Evolutionary conservation across 768 basidiomycete species (phyloP).

Genomic region (Kwoniella heveanensis): DNA sequence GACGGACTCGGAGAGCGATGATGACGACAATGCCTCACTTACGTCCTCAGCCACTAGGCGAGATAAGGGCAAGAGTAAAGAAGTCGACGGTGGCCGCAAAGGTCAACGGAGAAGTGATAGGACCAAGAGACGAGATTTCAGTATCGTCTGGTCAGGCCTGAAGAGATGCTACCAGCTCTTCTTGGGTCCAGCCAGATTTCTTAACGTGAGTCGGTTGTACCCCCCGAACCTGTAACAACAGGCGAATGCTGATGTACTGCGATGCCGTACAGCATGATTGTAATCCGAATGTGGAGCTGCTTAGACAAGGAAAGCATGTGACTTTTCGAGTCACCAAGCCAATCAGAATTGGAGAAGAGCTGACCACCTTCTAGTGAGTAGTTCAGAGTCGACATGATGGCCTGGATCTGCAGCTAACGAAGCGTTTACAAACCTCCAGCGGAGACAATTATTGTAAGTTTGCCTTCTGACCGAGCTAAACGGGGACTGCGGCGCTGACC

Average conservation of each 20-base stretch:
- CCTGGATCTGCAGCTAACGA: constrained; percentile 7
- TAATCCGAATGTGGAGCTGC: constrained; percentile 51
- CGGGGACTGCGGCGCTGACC: background rate
- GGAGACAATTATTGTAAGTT: constrained; percentile 45
- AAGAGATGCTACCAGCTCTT: constrained; percentile 51
- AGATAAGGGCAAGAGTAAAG: constrained; percentile 28
- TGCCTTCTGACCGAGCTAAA: background rate
- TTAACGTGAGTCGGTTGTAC: constrained; percentile 45
- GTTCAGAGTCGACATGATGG: background rate
- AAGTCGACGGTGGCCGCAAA: constrained; percentile 13
- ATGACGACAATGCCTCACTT: constrained; percentile 18
- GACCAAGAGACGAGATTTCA: constrained; percentile 49
- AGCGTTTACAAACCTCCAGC: constrained; percentile 13
- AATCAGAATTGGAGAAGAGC: constrained; percentile 51
- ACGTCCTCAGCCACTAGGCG: constrained; percentile 7
- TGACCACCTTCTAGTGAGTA: constrained; percentile 54
- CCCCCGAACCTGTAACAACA: background rate
- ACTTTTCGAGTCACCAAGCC: constrained; percentile 47
- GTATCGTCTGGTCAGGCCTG: constrained; percentile 51
- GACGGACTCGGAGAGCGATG: constrained; percentile 27
- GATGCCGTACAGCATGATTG: constrained; percentile 49
- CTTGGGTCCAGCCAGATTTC: constrained; percentile 53
- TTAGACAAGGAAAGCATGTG: constrained; percentile 48
- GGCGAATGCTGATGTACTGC: background rate
- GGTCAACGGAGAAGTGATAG: constrained; percentile 40